phyloP scores from a whole-genome alignment of 1,139 yeast genomes.

The Saccharomyces hybrid region DNA sequence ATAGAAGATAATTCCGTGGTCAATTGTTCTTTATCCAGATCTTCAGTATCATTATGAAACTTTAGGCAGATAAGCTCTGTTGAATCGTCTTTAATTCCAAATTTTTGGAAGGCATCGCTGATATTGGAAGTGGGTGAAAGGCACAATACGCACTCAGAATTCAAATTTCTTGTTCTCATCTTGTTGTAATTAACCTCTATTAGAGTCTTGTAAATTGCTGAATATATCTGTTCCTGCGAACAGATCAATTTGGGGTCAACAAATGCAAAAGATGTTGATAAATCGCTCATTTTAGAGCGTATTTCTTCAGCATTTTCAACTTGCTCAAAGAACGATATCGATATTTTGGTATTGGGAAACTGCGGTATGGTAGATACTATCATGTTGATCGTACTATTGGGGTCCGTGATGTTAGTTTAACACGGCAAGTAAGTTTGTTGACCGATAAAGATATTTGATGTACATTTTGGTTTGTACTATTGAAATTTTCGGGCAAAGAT shows the following conservation, averaged over 20 bases:
- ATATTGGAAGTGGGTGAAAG: conserved; percentile 45
- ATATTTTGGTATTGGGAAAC: conserved; percentile 34
- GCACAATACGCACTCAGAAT: conserved; percentile 47
- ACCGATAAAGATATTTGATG: background rate
- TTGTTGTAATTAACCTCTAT: conserved; percentile 37
- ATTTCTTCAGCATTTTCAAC: conserved; percentile 38
- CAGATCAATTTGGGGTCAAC: conserved; percentile 40
- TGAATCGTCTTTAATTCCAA: conserved; percentile 39
- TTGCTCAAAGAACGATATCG: conserved; percentile 36
- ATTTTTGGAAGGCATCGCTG: conserved; percentile 41
- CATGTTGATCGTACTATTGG: conserved; percentile 5
- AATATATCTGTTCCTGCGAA: conserved; percentile 42
- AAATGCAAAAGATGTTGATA: conserved; percentile 36
- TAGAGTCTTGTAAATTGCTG: conserved; percentile 45
- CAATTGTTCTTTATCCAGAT: conserved; percentile 14
- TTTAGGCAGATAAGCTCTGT: conserved; percentile 35
- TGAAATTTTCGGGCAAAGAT: conserved; percentile 1
- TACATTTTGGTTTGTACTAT: background rate
- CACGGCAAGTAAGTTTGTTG: background rate
- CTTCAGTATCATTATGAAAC: conserved; percentile 22
- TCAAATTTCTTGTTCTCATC: conserved; percentile 42
- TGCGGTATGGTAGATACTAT: conserved; percentile 35
- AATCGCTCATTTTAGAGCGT: conserved; percentile 32
- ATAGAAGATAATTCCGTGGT: conserved; percentile 8
- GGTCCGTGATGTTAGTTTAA: background rate